Evolutionary conservation across 805 yeast genomes (phyloP).

Genomic region (Yarrowia osloensis): DNA sequence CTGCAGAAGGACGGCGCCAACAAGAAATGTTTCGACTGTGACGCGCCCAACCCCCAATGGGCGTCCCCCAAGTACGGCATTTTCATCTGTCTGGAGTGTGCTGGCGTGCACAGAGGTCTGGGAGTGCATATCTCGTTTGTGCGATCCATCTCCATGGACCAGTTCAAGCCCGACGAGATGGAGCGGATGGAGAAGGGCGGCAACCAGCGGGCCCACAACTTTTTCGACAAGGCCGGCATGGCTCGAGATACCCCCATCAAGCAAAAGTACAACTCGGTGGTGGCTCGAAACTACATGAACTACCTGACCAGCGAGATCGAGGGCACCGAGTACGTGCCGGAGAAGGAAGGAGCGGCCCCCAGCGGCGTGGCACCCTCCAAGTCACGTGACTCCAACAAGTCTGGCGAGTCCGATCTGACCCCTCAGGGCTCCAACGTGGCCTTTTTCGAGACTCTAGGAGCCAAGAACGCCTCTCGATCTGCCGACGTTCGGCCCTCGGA

Average conservation of each 20-base stretch:
- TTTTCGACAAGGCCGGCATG: conserved; percentile 71
- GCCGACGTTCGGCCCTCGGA: conserved; percentile 84
- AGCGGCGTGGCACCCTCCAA: conserved; percentile 10
- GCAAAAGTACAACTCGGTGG: conserved; percentile 79
- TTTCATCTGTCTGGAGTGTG: conserved; percentile 96
- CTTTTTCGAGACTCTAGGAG: conserved; percentile 79
- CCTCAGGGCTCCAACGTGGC: conserved; percentile 60
- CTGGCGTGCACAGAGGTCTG: conserved; percentile 88
- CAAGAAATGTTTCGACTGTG: conserved; percentile 90
- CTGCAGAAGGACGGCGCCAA: conserved; percentile 81
- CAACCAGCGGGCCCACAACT: conserved; percentile 69
- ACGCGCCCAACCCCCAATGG: conserved; percentile 98
- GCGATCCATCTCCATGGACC: conserved; percentile 97
- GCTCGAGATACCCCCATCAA: conserved; percentile 64
- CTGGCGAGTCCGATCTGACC: neutral
- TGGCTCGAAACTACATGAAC: conserved; percentile 93
- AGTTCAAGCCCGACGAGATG: conserved; percentile 90
- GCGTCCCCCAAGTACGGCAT: conserved; percentile 98
- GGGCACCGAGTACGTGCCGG: conserved; percentile 58
- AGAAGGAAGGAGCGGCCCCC: conserved; percentile 1
- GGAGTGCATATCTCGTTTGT: conserved; percentile 98
- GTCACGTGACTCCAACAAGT: conserved; percentile 41
- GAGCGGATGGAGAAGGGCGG: conserved; percentile 94
- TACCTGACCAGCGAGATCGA: conserved; percentile 73
- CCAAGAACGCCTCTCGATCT: conserved; percentile 69